These are phyloP conservation scores for Silene latifolia DNA, from an alignment of 148 eudicot species.

Conservation along the genomic window DNA sequence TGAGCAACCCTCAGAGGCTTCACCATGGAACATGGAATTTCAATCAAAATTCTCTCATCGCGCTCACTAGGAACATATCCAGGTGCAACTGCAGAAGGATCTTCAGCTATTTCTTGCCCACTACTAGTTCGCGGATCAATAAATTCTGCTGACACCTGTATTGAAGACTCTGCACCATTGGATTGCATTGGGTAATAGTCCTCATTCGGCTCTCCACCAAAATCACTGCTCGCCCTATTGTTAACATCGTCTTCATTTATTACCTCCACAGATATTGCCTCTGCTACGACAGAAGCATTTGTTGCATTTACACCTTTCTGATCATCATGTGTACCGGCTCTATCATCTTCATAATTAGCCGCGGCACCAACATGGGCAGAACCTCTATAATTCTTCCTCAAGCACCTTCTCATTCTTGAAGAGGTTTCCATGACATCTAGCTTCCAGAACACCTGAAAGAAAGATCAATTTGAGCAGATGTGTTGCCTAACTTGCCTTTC, in stretches of 20 bases:
- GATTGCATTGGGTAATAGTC: conserved; percentile 45
- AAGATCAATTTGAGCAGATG: background rate
- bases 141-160: conserved; percentile 41
- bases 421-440: conserved; percentile 87
- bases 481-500: background rate
- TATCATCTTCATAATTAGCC: conserved; percentile 67
- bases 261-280: conserved; percentile 71
- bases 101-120: conserved; percentile 49
- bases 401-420: conserved; percentile 80
- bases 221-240: conserved; percentile 38
- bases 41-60: conserved; percentile 90
- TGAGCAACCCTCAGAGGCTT: conserved; percentile 72
- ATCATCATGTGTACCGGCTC: conserved; percentile 38
- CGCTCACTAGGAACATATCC: conserved; percentile 89
- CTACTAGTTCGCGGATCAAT: conserved; percentile 39
- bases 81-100: conserved; percentile 62
- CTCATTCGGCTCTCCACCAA: conserved; percentile 40
- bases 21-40: conserved; percentile 89
- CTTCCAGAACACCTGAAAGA: conserved; percentile 82
- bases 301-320: conserved; percentile 51
- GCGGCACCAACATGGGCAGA: conserved; percentile 84
- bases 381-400: conserved; percentile 79
- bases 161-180: conserved; percentile 45
- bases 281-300: conserved; percentile 68
- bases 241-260: conserved; percentile 57